phyloP scores from a whole-genome alignment of 495 filamentous ascomycete genomes.

The Peziza echinospora region DNA sequence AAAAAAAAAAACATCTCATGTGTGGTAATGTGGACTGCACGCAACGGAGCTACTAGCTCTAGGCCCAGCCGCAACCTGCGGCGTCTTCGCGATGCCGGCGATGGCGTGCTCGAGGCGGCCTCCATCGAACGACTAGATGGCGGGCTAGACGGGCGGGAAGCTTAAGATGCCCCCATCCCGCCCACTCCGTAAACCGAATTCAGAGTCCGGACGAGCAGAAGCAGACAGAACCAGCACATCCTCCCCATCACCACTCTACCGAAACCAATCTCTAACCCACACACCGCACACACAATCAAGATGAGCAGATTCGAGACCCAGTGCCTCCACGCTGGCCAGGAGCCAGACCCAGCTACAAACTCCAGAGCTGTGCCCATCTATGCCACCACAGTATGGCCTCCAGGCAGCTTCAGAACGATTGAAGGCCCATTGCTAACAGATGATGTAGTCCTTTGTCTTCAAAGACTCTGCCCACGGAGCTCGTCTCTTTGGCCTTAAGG shows the following conservation, averaged over 20 bases:
- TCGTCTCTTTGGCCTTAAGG: constrained; percentile 88
- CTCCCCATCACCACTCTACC: background rate
- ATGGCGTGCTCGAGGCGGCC: too few species aligned
- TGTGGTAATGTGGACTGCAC: too few species aligned
- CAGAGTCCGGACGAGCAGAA: too few species aligned
- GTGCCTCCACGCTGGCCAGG: constrained; percentile 55
- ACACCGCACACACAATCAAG: background rate
- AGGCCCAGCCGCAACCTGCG: too few species aligned
- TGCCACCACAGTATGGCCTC: constrained; percentile 50
- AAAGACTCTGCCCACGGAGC: constrained; percentile 95
- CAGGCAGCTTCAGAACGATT: background rate
- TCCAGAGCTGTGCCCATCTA: constrained; percentile 91
- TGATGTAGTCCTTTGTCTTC: constrained; percentile 67
- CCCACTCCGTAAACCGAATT: too few species aligned
- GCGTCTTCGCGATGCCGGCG: too few species aligned
- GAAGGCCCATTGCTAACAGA: background rate
- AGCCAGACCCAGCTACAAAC: constrained; percentile 69
- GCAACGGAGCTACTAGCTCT: too few species aligned
- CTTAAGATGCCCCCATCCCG: too few species aligned
- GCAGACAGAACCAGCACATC: too few species aligned
- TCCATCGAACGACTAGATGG: too few species aligned
- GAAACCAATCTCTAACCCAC: background rate
- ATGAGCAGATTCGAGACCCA: constrained; percentile 61
- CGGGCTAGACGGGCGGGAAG: too few species aligned
- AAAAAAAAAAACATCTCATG: too few species aligned